These are phyloP conservation scores for Dictyostelium citrinum DNA, from an alignment of 78 protist genomes.

Conservation along the genomic window DNA sequence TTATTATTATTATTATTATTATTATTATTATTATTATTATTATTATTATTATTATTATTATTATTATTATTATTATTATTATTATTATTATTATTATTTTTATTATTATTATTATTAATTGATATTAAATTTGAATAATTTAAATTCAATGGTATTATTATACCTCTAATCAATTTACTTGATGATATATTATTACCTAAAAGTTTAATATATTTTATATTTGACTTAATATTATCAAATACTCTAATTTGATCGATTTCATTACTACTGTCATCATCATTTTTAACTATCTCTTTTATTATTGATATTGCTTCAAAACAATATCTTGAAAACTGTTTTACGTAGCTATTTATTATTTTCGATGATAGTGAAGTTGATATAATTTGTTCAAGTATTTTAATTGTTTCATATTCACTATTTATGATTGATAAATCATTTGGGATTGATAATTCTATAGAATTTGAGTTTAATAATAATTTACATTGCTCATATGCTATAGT, in stretches of 20 bases:
- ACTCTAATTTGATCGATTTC: neutral
- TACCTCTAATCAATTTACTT: slow-evolving; percentile 20
- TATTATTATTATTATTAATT: neutral
- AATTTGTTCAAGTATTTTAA: neutral
- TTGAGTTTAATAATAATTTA: neutral
- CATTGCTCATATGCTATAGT: neutral
- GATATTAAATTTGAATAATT: neutral
- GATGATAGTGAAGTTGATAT: slow-evolving; percentile 37
- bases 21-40: too few relatives aligned
- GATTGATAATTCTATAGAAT: neutral
- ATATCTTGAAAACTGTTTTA: neutral
- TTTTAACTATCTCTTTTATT: neutral
- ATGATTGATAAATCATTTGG: neutral
- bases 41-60: too few relatives aligned
- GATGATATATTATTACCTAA: slow-evolving; percentile 44
- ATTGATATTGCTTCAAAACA: neutral
- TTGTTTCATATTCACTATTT: neutral
- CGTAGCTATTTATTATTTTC: slow-evolving; percentile 17
- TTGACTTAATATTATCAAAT: neutral
- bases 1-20: too few relatives aligned
- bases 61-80: too few relatives aligned
- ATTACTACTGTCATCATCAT: neutral
- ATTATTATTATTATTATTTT: too few relatives aligned
- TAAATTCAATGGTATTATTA: neutral
- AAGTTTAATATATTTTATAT: slow-evolving; percentile 35